Evolutionary conservation across 169 alveolate species (phyloP).

Genomic region (Plasmodium adleri): DNA sequence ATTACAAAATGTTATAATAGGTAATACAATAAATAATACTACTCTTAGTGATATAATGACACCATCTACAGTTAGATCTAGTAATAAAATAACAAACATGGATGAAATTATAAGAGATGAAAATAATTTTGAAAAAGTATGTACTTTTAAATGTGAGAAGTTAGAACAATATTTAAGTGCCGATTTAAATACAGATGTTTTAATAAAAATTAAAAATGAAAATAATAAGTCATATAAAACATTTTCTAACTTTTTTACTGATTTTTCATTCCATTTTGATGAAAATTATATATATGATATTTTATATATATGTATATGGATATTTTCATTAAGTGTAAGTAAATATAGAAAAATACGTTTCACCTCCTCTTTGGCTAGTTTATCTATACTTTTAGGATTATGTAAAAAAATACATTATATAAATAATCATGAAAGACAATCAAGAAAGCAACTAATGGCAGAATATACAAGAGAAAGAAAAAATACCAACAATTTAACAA

Average conservation of each 20-base stretch:
- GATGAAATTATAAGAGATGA: constrained; percentile 74
- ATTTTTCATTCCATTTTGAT: constrained; percentile 73
- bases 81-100: constrained; percentile 43
- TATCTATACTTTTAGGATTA: constrained; percentile 54
- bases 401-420: constrained; percentile 73
- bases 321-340: constrained; percentile 70
- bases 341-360: constrained; percentile 74
- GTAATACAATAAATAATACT: background rate
- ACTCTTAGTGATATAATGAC: constrained; percentile 28
- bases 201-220: constrained; percentile 72
- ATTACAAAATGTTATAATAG: background rate
- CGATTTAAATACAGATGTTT: constrained; percentile 50
- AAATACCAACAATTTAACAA: constrained; percentile 14
- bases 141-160: constrained; percentile 74
- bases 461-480: constrained; percentile 63
- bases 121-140: constrained; percentile 67
- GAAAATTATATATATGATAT: constrained; percentile 69
- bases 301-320: constrained; percentile 73
- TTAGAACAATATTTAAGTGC: constrained; percentile 61
- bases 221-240: constrained; percentile 71
- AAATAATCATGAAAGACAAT: constrained; percentile 72
- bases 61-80: constrained; percentile 58
- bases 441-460: constrained; percentile 55
- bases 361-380: constrained; percentile 69
- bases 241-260: constrained; percentile 53